phyloP scores from a whole-genome alignment of 2,329 filamentous ascomycete genomes.

The Sporothrix humicola region DNA sequence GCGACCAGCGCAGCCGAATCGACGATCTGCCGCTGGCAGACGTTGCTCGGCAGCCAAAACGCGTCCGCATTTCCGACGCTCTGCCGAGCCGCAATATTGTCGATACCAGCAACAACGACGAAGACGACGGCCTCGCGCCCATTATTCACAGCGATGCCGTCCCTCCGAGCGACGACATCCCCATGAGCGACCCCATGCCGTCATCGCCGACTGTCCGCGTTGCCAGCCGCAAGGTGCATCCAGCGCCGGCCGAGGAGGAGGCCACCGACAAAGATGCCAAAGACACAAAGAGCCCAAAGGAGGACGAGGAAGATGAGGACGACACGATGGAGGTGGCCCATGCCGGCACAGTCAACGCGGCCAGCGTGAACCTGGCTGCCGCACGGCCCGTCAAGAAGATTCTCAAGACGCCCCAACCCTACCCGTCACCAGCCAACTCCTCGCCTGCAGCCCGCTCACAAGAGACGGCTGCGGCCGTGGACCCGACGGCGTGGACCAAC shows the following conservation, averaged over 20 bases:
- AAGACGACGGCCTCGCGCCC: constrained; percentile 60
- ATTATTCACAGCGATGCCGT: constrained; percentile 63
- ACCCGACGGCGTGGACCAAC: constrained; percentile 86
- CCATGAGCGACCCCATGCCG: constrained; percentile 82
- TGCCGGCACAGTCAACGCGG: constrained; percentile 68
- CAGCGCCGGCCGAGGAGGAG: constrained; percentile 39
- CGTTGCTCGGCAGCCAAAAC: constrained; percentile 62
- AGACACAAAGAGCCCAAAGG: constrained; percentile 68
- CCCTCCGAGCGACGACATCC: constrained; percentile 54
- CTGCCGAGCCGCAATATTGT: constrained; percentile 51
- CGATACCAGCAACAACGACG: constrained; percentile 57
- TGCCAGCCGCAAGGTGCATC: constrained; percentile 70
- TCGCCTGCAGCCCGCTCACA: constrained; percentile 64
- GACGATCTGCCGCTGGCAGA: constrained; percentile 79
- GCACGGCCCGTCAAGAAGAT: constrained; percentile 78
- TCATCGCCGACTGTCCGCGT: constrained; percentile 87
- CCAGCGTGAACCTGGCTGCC: constrained; percentile 84
- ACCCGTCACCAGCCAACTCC: constrained; percentile 75
- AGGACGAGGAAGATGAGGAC: constrained; percentile 71
- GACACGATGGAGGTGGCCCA: constrained; percentile 90
- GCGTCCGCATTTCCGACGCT: constrained; percentile 59
- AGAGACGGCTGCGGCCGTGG: constrained; percentile 59
- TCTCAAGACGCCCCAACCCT: constrained; percentile 64
- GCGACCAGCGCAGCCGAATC: constrained; percentile 73
- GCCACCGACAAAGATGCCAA: constrained; percentile 44